Evolutionary conservation across 805 yeast genomes (phyloP).

Genomic region (Metschnikowia santaceciliae): DNA sequence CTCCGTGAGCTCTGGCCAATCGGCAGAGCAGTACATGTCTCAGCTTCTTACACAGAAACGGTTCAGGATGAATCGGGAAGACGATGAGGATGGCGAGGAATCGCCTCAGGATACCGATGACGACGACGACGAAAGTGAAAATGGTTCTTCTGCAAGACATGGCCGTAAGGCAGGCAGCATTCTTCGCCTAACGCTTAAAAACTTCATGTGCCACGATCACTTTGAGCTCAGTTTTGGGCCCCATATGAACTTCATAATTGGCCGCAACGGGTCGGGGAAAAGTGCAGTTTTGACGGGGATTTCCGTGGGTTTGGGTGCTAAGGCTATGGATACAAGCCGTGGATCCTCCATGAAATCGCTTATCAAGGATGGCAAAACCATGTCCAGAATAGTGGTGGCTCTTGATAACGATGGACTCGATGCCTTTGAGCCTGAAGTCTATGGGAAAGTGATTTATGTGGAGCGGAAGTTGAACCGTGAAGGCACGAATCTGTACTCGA

Average conservation of each 20-base stretch:
- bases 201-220: constrained; percentile 88
- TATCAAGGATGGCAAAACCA: constrained; percentile 69
- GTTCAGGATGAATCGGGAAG: constrained; percentile 9
- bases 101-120: constrained; percentile 12
- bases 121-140: constrained; percentile 17
- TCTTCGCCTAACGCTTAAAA: constrained; percentile 55
- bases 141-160: constrained; percentile 4
- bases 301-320: constrained; percentile 83
- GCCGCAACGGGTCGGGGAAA: constrained; percentile 90
- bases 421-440: constrained; percentile 59
- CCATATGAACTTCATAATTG: constrained; percentile 79
- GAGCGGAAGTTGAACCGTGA: constrained; percentile 61
- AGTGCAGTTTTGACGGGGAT: constrained; percentile 85
- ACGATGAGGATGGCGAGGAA: constrained; percentile 20
- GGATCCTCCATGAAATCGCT: constrained; percentile 67
- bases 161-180: constrained; percentile 59
- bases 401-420: constrained; percentile 64
- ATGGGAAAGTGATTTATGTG: constrained; percentile 65
- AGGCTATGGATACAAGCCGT: constrained; percentile 82
- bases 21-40: constrained; percentile 19
- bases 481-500: constrained; percentile 49
- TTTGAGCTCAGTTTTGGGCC: constrained; percentile 76
- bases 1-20: constrained; percentile 13
- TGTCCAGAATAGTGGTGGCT: constrained; percentile 63
- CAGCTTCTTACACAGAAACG: constrained; percentile 17